Base-by-base conservation (phyloP, 371 early-diverging fungal species). In the Fennellomyces sp. region DNA sequence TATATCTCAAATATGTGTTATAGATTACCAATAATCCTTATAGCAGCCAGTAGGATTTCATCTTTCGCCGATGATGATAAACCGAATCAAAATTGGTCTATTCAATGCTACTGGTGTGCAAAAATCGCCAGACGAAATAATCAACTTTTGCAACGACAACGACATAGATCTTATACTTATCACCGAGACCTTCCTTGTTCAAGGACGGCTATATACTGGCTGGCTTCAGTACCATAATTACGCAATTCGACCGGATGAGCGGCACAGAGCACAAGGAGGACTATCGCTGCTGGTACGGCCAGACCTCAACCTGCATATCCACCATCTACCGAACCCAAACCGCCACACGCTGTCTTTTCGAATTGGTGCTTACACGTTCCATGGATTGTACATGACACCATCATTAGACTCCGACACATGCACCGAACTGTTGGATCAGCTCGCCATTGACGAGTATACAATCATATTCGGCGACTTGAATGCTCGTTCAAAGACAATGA, bases 381-480 rank as follows among this genome's bases (percentile, higher is more conserved):
- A 52, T 31, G 52, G 52, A 2, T 5, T 38, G 1, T 38, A 54
- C 15, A 7, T 36, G 7, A 11, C 55, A 25, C 55, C 55, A 25
- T 25, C 26, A 2, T 23, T 54, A 2, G 7, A 12, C 19, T 35
- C n/a, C n/a, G 2, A 2, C 48, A 17, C 17, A 2, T 48, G 11
- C 19, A 11, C 3, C 26, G 12, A 48, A 11, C 2, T 48, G 11
- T 10, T 48, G 2, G 5, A 2, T 38, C 2, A 48, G 2, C 48
- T 48, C 19, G 26, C 11, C 10, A 26, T 48, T 19, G 19, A 48
- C 25, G 48, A 48, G 11, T 2, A 4, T 8, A 54, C 55, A 10
- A 21, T 54, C 5, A 25, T 54, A 25, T 38, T 54, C 26, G 39
- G 55, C n/a, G 55, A 54, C 26, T n/a, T 54, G 4, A 54, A 54